Conservation (phyloP, 148 eudicot genomes). For the Cornus kousa region DNA sequence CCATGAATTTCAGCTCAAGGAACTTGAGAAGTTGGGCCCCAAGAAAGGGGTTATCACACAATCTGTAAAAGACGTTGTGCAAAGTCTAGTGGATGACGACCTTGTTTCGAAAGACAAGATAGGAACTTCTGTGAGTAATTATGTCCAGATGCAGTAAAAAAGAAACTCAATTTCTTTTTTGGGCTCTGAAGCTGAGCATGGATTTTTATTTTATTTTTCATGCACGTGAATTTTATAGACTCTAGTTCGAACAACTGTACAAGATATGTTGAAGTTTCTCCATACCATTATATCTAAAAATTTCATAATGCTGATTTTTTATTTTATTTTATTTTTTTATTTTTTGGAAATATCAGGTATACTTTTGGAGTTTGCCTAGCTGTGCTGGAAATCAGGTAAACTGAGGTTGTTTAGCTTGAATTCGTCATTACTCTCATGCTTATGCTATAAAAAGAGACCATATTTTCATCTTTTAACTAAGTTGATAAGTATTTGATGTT, state of each 20-base stretch:
- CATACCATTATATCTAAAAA: background rate
- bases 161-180: conserved; percentile 7
- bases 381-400: conserved; percentile 98
- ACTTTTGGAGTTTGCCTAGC: conserved; percentile 99
- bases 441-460: conserved; percentile 6
- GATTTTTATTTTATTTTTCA: background rate
- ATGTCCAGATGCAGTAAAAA: conserved; percentile 11
- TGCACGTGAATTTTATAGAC: background rate
- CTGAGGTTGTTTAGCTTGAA: conserved; percentile 11
- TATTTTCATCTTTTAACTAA: background rate
- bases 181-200: conserved; percentile 11
- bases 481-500: conserved; percentile 2
- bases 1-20: conserved; percentile 69
- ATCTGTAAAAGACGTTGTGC: conserved; percentile 94
- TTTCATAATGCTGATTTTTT: background rate
- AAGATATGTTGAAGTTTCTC: conserved; percentile 8
- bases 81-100: conserved; percentile 96
- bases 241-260: background rate
- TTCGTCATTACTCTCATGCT: background rate
- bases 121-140: conserved; percentile 80
- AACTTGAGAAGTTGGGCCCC: conserved; percentile 96
- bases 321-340: no score
- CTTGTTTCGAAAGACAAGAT: conserved; percentile 93
- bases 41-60: conserved; percentile 96
- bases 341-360: conserved; percentile 61